Conservation (phyloP, 176 grass and related monocot species). For the Oryza officinalis region DNA sequence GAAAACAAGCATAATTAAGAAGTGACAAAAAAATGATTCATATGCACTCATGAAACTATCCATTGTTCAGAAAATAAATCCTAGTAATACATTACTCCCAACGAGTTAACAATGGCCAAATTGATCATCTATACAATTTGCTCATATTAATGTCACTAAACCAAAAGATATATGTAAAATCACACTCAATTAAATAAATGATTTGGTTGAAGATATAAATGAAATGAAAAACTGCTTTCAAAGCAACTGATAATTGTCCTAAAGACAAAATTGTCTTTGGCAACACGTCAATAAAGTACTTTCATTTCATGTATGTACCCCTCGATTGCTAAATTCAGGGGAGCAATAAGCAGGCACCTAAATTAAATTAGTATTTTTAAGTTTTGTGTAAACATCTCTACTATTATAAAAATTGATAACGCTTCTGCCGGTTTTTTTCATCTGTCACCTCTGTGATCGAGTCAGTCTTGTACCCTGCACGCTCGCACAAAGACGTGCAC, state of each 20-base stretch:
- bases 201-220: background rate
- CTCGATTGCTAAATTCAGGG: background rate
- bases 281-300: background rate
- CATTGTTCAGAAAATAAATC: conserved; percentile 9
- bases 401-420: too few relatives aligned
- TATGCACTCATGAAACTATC: background rate
- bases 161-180: background rate
- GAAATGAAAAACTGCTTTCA: background rate
- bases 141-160: background rate
- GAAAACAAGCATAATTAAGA: conserved; percentile 23
- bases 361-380: background rate
- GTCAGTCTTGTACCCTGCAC: too few relatives aligned
- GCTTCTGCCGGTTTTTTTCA: too few relatives aligned
- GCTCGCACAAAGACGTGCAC: too few relatives aligned
- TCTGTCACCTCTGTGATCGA: too few relatives aligned
- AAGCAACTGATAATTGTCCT: background rate
- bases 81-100: background rate
- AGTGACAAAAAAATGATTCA: conserved; percentile 11
- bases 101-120: conserved; percentile 15
- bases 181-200: background rate
- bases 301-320: background rate
- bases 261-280: background rate
- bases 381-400: too few relatives aligned
- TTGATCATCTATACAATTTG: background rate
- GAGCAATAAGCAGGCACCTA: background rate